Base-by-base conservation (phyloP, 495 filamentous ascomycete species). In the Daldinia childiae region DNA sequence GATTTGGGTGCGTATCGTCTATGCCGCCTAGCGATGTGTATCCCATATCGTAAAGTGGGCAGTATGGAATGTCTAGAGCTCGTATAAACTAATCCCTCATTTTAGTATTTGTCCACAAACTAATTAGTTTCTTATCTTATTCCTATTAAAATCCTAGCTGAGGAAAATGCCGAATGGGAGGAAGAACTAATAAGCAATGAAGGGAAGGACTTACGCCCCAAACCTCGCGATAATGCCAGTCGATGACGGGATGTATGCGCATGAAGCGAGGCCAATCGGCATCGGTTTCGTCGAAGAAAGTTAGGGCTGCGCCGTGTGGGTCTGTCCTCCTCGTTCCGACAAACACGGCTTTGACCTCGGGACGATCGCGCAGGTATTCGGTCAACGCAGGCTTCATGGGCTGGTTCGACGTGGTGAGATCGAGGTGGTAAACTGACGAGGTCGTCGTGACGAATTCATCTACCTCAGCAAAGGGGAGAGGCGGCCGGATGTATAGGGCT, bases 221-320 rank as follows among this genome's bases (percentile, higher is more conserved):
- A 64, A 99, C 94, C 79, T 98, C 95, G 15, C 88, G 88, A 81
- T 97, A 99, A 78, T 95, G 92, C 96, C 95, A 98, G 76, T 98
- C 95, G 75, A 99, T 93, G 8, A 99, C 91, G 0, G 95, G 95
- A 82, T 98, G 93, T 43, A 97, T 83, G 51, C 95, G 85, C 89
- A 98, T 94, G 74, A 99, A 97, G 62, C 85, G 80, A 26, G 95
- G 96, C 95, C 95, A 99, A 3, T 90, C 95, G 29, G 85, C 79
- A 82, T 99, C 95, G 4, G 95, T 99, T 59, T 81, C 83, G 76
- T 96, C 90, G 75, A 98, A 98, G 77, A 91, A 87, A 7, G 84
- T 90, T 72, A 99, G 74, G 30, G 84, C 81, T 61, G 86, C 89
- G 2, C 95, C 94, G 72, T 98, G 94, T 5, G 95, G 95, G 76